Evolutionary conservation across 1,139 yeast species (phyloP), one percentile per base, ranked within the genome.

Genomic region (Blastobotrys niveus): DNA sequence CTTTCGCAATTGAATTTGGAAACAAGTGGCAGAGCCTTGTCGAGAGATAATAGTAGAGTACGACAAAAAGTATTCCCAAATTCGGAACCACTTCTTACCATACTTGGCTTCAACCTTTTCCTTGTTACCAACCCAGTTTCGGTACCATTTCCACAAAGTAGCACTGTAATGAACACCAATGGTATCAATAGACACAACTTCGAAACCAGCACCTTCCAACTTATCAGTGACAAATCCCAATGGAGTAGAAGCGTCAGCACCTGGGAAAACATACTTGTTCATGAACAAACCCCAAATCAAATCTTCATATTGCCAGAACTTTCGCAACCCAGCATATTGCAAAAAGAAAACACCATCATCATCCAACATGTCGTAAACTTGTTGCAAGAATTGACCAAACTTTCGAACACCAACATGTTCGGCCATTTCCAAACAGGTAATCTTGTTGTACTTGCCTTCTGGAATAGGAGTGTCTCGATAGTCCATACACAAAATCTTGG

Each of bases 251-350:
- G 96, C 96, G 70, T 87, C 96, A 45, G 96, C 96, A 69, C 96
- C 96, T 38, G 96, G 96, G 87, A 87, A 87, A 63, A 87, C 81
- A 70, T 86, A 87, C 73, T 86, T 87, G 78, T 88, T 87, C 96
- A 87, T 88, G 67, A 87, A 88, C 64, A 88, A 73, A 56, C 96
- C 96, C 96, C 96, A 87, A 67, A 79, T 73, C 61, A 87, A 76
- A 65, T 87, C 96, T 71, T 87, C 96, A 66, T 85, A 87, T 71
- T 87, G 96, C 96, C 96, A 87, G 51, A 77, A 73, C 72, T 87
- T 88, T 72, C 96, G 80, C 59, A 87, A 72, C 47, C 96, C 96
- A 45, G 96, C 91, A 61, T 83, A 83, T 71, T 87, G 96, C 65
- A 87, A 74, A 64, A 76, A 83, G 72, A 87, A 86, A 46, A 83